Percentiles rank a stretch among this genome's conserved stretches.
These are phyloP conservation scores for Vickermania spadyakhi DNA, from an alignment of 208 protist genomes.

Conservation along the genomic window DNA sequence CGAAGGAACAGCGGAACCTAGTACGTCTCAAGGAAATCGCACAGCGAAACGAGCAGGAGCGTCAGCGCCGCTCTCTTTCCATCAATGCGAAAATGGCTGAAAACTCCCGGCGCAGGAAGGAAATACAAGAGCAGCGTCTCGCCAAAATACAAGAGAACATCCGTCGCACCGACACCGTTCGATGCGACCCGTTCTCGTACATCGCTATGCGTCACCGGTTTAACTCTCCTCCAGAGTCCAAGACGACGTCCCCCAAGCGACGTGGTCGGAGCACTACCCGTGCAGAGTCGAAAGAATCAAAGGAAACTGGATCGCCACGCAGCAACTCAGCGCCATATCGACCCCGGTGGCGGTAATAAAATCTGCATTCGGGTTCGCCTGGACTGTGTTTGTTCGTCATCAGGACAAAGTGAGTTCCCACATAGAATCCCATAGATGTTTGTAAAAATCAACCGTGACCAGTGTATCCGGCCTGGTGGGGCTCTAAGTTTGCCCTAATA, in stretches of 20 bases:
- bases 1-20: constrained; percentile 20
- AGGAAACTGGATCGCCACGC: background rate
- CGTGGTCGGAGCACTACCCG: too few relatives aligned
- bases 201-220: constrained; percentile 28
- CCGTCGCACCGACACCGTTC: background rate
- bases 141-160: constrained; percentile 6
- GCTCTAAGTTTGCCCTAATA: too few relatives aligned
- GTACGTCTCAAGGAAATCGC: constrained; percentile 3
- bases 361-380: too few relatives aligned
- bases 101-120: constrained; percentile 13
- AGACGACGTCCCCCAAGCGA: background rate
- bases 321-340: background rate
- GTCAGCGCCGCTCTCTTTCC: constrained; percentile 3
- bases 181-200: constrained; percentile 30
- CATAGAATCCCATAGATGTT: too few relatives aligned
- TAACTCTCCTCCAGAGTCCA: constrained; percentile 1
- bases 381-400: too few relatives aligned
- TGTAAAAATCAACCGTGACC: too few relatives aligned
- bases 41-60: constrained; percentile 18
- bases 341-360: background rate
- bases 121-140: constrained; percentile 8
- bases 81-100: background rate
- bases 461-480: too few relatives aligned
- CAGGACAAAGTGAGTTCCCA: too few relatives aligned
- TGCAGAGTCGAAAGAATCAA: too few relatives aligned